Base-by-base conservation (phyloP, 2,329 filamentous ascomycete species). In the Curvularia sp. region DNA sequence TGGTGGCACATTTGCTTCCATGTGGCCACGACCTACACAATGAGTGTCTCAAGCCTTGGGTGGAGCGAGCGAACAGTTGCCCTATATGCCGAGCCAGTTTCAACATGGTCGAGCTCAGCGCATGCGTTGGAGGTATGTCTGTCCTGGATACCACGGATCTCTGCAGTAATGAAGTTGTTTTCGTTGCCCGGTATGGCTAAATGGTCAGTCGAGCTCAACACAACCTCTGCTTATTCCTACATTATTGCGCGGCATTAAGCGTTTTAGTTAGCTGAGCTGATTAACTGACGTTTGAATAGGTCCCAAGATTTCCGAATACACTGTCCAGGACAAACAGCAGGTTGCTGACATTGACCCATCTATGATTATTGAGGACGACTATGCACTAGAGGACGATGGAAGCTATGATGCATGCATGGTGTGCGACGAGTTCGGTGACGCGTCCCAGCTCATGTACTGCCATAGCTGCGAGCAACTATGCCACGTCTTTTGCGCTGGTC, bases 1-100 rank as follows among this genome's bases (percentile, higher is more conserved):
- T 81, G 62, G 84, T 89, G 69, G 87, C 86, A 58, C 86, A 88
- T 71, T 73, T 89, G 28, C 75, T 88, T 60, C 89, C 92, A 47
- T 99, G 95, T 79, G 91, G 92, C 58, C 96, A 99, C 82, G 86
- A 93, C 68, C 84, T 99, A 68, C 95, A 99, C 80, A 89, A 99
- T 80, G 88, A 90, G 52, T 99, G 95, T 78, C 85, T 99, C 67
- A 90, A 90, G 69, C 92, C 93, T 68, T 99, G 95, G 95, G 92
- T 94, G 46, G 92, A 96, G 79, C 90, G 96, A 77, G 94, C 95
- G 64, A 99, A 98, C 79, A 97, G 93, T 75, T 99, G 95, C 78
- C 95, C 95, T 46, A 97, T 99, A 77, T 99, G 95, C 80, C 91
- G 95, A 67, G 90, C 92, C 70, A 88, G 86, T 63, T 98, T 99